Conservation (phyloP, 2,329 filamentous ascomycete genomes). For the Shiraia sp. region DNA sequence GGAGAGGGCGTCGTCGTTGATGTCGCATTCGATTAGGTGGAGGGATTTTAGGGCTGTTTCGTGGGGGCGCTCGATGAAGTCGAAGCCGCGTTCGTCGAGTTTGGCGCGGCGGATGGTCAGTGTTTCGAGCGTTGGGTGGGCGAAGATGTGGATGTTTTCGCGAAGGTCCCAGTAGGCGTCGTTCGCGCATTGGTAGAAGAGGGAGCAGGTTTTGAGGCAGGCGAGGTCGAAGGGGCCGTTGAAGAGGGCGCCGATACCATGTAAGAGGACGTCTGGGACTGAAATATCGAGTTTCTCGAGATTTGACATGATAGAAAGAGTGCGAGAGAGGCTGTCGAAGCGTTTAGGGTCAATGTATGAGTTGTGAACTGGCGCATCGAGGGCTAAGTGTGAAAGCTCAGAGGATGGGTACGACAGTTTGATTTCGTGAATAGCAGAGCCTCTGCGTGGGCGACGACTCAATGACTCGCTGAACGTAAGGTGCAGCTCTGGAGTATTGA, state of each 20-base stretch:
- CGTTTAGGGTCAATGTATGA: constrained; percentile 27
- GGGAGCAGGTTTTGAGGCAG: constrained; percentile 34
- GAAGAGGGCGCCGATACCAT: constrained; percentile 37
- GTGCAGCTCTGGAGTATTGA: constrained; percentile 36
- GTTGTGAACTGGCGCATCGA: constrained; percentile 31
- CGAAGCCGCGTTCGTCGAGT: constrained; percentile 36
- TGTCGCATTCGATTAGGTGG: constrained; percentile 37
- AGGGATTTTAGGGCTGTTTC: constrained; percentile 32
- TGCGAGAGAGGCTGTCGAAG: constrained; percentile 35
- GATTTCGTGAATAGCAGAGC: constrained; percentile 38
- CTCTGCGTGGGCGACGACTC: constrained; percentile 33
- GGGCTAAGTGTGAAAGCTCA: constrained; percentile 33
- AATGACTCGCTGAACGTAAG: constrained; percentile 41
- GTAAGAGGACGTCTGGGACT: constrained; percentile 32
- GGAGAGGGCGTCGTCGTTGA: constrained; percentile 36
- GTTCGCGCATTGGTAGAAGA: constrained; percentile 39
- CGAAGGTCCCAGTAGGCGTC: constrained; percentile 39
- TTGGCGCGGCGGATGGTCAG: constrained; percentile 35
- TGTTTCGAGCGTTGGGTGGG: constrained; percentile 32
- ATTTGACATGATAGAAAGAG: constrained; percentile 39
- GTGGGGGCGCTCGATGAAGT: constrained; percentile 36
- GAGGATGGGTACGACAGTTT: constrained; percentile 36
- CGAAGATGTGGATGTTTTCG: constrained; percentile 42
- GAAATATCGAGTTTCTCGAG: constrained; percentile 38
- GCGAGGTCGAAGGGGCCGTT: constrained; percentile 40